Conservation (phyloP, 139 green algal genomes). For the Tetratostichococcus sp. region DNA sequence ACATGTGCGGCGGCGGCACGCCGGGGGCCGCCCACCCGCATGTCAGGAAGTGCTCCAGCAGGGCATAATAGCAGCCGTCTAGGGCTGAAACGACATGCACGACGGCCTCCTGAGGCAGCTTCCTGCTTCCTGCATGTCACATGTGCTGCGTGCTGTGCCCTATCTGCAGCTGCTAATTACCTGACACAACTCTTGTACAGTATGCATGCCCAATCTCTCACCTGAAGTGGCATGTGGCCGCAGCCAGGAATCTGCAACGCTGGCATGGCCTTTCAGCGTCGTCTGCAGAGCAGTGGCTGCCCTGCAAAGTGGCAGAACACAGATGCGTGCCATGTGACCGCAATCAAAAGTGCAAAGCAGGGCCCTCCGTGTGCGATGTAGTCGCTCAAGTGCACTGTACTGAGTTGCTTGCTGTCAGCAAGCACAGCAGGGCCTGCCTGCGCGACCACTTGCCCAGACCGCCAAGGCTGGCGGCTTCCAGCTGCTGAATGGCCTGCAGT, state of each 20-base stretch:
- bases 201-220: too few relatives aligned
- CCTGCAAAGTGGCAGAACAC: not conserved
- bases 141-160: too few relatives aligned
- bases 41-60: slow-evolving; percentile 5
- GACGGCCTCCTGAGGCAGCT: not conserved
- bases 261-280: not conserved
- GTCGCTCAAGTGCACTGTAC: too few relatives aligned
- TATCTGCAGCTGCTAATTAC: too few relatives aligned
- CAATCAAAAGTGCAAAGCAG: too few relatives aligned
- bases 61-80: slow-evolving; percentile 4
- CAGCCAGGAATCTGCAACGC: not conserved
- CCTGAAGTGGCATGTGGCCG: not conserved
- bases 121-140: not conserved
- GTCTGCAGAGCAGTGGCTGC: not conserved
- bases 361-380: too few relatives aligned
- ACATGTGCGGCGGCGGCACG: slow-evolving; percentile 2
- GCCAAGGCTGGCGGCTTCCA: not conserved
- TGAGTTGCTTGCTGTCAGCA: not conserved
- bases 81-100: not conserved
- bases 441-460: not conserved
- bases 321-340: too few relatives aligned
- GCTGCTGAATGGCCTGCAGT: not conserved
- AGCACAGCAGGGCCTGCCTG: not conserved
- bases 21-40: not conserved
- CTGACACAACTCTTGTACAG: too few relatives aligned